A percentile compares a stretch with the other conserved stretches of the same genome.
These are phyloP conservation scores for Spinellus fusiger DNA, from an alignment of 192 early-diverging fungal genomes.

Conservation along the genomic window DNA sequence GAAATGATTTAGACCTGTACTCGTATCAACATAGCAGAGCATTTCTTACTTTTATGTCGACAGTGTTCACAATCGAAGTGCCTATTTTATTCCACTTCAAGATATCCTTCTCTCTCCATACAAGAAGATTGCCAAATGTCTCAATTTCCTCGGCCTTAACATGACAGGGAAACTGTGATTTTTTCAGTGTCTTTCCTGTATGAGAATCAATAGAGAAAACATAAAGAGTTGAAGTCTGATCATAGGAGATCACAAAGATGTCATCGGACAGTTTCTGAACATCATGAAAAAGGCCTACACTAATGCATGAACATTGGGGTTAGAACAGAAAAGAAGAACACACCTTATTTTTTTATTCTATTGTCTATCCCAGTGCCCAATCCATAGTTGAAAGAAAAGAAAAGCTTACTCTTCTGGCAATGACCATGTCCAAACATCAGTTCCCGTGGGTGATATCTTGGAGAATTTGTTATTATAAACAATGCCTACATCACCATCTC, in stretches of 20 bases:
- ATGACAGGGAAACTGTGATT: conserved; percentile 33
- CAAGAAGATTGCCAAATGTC: conserved; percentile 36
- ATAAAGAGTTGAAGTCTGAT: background rate
- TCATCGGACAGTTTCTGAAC: too few species aligned
- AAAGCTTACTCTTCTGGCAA: background rate
- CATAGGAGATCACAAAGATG: background rate
- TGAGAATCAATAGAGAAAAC: background rate
- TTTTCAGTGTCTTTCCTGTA: conserved; percentile 21
- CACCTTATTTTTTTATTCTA: background rate
- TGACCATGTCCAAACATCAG: conserved; percentile 12
- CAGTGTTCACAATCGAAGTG: conserved; percentile 30
- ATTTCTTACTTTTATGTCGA: conserved; percentile 34
- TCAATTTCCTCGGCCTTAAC: conserved; percentile 32
- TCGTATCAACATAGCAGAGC: too few species aligned
- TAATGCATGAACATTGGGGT: too few species aligned
- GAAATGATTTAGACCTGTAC: too few species aligned
- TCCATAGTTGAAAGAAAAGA: background rate
- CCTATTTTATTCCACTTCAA: conserved; percentile 33
- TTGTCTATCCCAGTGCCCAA: background rate
- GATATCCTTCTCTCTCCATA: conserved; percentile 45
- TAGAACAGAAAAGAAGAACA: too few species aligned
- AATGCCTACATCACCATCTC: conserved; percentile 8
- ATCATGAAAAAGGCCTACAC: too few species aligned
- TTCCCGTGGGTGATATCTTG: conserved; percentile 13
- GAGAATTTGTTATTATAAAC: background rate